phyloP scores from a whole-genome alignment of 768 basidiomycete genomes.

The Candolleomyces aberdarensis region DNA sequence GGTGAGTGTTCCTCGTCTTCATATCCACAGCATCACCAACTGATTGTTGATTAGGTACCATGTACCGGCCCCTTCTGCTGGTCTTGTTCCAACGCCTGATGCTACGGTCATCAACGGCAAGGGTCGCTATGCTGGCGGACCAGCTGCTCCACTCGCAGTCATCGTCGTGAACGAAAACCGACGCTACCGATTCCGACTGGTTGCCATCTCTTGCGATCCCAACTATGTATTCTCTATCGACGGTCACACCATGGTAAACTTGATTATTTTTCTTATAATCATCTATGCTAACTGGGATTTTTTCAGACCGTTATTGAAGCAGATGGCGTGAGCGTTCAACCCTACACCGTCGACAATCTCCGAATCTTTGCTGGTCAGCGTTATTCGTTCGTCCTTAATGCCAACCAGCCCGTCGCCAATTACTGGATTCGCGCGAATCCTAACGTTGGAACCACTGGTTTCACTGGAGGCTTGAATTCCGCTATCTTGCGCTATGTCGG shows the following conservation, averaged over 20 bases:
- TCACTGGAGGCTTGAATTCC: constrained; percentile 44
- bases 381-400: no score
- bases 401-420: constrained; percentile 31
- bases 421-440: constrained; percentile 44
- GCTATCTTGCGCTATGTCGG: constrained; percentile 51
- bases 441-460: constrained; percentile 20
- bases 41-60: constrained; percentile 22
- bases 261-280: no score
- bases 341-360: no score
- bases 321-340: no score
- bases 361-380: no score
- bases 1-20: constrained; percentile 19
- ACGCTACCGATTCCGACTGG: constrained; percentile 47
- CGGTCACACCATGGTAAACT: no score
- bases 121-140: constrained; percentile 20
- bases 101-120: constrained; percentile 18
- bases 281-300: no score
- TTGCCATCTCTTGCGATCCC: constrained; percentile 43
- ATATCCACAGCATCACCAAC: not conserved
- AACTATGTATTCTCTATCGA: constrained; percentile 21
- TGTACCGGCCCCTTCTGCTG: constrained; percentile 8
- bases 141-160: constrained; percentile 26
- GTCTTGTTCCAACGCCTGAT: not conserved
- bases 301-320: no score
- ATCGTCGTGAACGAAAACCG: constrained; percentile 31